Percentiles rank a stretch among this genome's conserved stretches.
phyloP scores from a whole-genome alignment of 2,329 filamentous ascomycete species.

The Colletotrichum cereale region DNA sequence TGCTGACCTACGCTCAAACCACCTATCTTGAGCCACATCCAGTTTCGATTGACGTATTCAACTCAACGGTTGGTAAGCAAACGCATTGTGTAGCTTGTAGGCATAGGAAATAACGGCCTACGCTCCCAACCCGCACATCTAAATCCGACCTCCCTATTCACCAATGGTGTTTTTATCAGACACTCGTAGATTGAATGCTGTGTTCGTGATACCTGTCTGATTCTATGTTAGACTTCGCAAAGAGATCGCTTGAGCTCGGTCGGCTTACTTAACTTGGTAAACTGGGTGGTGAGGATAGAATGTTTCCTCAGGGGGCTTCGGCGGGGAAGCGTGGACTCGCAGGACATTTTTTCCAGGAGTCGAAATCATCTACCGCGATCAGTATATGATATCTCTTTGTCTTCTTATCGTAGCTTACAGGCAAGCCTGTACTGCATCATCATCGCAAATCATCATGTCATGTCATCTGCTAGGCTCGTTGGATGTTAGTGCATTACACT shows the following conservation, averaged over 20 bases:
- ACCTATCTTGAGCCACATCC: not conserved
- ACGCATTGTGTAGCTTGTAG: not conserved
- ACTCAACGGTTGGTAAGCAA: not conserved
- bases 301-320: not conserved
- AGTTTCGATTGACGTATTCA: not conserved
- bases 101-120: not conserved
- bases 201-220: not conserved
- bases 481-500: not conserved
- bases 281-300: not conserved
- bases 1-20: not conserved
- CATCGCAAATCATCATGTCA: not conserved
- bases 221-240: not conserved
- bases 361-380: not conserved
- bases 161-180: not conserved
- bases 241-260: not conserved
- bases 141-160: too few species aligned
- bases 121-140: not conserved
- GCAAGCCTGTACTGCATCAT: not conserved
- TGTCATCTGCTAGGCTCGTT: not conserved
- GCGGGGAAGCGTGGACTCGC: not conserved
- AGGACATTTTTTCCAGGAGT: not conserved
- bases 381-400: not conserved
- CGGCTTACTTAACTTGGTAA: not conserved
- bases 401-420: not conserved
- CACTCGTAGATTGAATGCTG: not conserved